Conservation (phyloP, 768 basidiomycete species). For the Tubosaeta sp. region DNA sequence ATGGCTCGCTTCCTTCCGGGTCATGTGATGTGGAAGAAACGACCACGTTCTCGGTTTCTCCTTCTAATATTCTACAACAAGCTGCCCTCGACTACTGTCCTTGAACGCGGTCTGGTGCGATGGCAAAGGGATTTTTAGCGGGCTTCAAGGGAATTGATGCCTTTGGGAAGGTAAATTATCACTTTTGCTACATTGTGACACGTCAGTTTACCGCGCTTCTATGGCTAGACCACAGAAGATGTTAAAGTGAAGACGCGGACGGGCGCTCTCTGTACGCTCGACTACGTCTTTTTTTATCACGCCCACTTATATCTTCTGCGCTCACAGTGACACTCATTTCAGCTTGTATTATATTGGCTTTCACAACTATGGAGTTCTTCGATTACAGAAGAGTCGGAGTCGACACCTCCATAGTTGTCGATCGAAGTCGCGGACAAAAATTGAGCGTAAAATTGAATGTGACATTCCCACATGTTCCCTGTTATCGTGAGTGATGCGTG, state of each 20-base stretch:
- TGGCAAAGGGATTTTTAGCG: constrained; percentile 76
- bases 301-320: constrained; percentile 6
- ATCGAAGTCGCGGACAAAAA: constrained; percentile 92
- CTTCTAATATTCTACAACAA: not conserved
- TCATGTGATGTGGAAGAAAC: constrained; percentile 22
- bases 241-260: constrained; percentile 98
- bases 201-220: constrained; percentile 9
- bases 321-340: constrained; percentile 83
- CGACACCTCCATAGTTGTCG: constrained; percentile 92
- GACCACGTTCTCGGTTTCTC: not conserved
- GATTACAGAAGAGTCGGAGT: constrained; percentile 86
- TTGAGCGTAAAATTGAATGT: constrained; percentile 88
- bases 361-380: constrained; percentile 91
- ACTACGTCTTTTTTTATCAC: not conserved
- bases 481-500: constrained; percentile 70
- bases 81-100: not conserved
- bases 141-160: constrained; percentile 92
- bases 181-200: constrained; percentile 1
- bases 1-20: not conserved
- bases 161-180: constrained; percentile 85
- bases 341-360: constrained; percentile 85
- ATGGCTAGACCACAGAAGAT: constrained; percentile 88
- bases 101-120: constrained; percentile 30
- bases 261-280: constrained; percentile 75
- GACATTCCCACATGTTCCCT: constrained; percentile 95